These are phyloP conservation scores for Saccharomycopsis vini DNA, from an alignment of 805 yeast genomes.

Conservation along the genomic window DNA sequence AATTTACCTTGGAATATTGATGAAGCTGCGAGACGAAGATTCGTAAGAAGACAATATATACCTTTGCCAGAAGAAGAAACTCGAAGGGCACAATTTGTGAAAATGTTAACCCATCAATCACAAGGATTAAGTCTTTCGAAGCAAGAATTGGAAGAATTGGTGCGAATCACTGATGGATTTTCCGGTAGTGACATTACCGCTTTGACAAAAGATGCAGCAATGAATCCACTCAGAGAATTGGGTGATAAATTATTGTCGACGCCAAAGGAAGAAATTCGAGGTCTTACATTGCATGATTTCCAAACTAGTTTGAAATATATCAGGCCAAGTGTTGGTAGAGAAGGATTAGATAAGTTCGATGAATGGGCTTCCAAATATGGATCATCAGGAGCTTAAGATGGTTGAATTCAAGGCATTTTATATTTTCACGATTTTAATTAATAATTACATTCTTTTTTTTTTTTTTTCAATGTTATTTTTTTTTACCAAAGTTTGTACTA, in stretches of 20 bases:
- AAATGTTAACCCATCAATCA: constrained; percentile 58
- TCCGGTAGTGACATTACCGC: constrained; percentile 95
- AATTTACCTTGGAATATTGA: constrained; percentile 96
- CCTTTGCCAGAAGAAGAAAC: constrained; percentile 90
- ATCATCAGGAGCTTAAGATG: constrained; percentile 76
- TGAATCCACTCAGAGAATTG: constrained; percentile 88
- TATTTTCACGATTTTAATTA: too few relatives aligned
- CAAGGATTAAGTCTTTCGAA: constrained; percentile 44
- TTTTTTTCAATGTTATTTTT: too few relatives aligned
- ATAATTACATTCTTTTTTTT: too few relatives aligned
- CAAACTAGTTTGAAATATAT: constrained; percentile 65
- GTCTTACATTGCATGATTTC: constrained; percentile 71
- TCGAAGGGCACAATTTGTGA: constrained; percentile 60
- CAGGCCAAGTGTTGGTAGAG: constrained; percentile 80
- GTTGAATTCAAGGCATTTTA: too few relatives aligned
- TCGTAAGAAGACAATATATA: constrained; percentile 86
- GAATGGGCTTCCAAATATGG: constrained; percentile 87
- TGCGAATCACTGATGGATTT: constrained; percentile 68
- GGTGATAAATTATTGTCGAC: constrained; percentile 74
- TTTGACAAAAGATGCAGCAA: constrained; percentile 93
- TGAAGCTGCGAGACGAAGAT: constrained; percentile 93
- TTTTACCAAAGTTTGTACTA: too few relatives aligned
- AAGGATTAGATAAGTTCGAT: constrained; percentile 70
- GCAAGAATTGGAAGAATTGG: constrained; percentile 51
- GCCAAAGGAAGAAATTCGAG: constrained; percentile 70